Base-by-base conservation (phyloP, 2,329 filamentous ascomycete species). In the Talaromyces sp. region DNA sequence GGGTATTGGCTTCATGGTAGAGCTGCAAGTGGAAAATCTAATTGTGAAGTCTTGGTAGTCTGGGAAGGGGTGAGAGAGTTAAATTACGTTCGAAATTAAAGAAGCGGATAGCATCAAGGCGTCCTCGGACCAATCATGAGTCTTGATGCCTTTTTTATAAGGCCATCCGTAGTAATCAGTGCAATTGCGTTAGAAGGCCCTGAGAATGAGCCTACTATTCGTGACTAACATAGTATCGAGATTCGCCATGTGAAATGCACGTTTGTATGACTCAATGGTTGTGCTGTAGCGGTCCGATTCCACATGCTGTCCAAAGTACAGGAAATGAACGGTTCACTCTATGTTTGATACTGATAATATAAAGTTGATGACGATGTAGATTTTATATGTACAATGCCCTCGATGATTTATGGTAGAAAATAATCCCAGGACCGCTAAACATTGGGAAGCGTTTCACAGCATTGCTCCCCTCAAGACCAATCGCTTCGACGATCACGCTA, bases 1-100 rank as follows among this genome's bases (percentile, higher is more conserved):
- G 0, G 76, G 76, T 7, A 70, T 63, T 3, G 70, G 70, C 68
- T 75, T 78, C 76, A 79, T 78, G 60, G 41, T 58, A 6, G 43
- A 31, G 13, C 7, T 58, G 39, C 24, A 43, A 58, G n/a, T 7
- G 35, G 24, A 27, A 4, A 3, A 3, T 35, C 8, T 54, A 37
- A 13, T 16, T 8, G 10, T 37, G 5, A 22, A 8, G 33, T 14
- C 10, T 13, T 8, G 33, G 11, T 37, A 10, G 24, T 24, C 8
- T n/a, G 33, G 4, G 2, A 35, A 54, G n/a, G 52, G 52, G 7
- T 14, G 52, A 39, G 37, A 56, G n/a, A 37, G 50, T 2, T 31
- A 49, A 52, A 19, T 31, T 7, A 54, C 50, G 16, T 14, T 49
- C 6, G 14, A 33, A 11, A 39, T 54, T 56, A 4, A 37, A 56